These are phyloP conservation scores for Diplogelasinospora grovesii DNA, from an alignment of 495 filamentous ascomycete genomes.

Conservation along the genomic window DNA sequence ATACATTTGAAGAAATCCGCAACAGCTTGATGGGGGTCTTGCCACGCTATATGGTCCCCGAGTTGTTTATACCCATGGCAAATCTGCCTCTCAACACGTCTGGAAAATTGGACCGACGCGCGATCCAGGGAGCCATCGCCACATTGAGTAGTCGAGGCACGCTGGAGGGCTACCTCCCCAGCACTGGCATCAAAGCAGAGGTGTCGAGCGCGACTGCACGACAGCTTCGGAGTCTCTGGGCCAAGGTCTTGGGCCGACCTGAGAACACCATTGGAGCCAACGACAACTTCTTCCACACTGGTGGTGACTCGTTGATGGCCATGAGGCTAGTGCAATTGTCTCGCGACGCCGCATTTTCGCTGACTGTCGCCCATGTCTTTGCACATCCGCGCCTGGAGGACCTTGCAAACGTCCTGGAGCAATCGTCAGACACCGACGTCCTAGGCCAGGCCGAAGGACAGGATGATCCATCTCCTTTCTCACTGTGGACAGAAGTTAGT, in stretches of 20 bases:
- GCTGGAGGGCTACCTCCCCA: constrained; percentile 1
- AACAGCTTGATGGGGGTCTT: constrained; percentile 1
- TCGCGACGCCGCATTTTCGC: no score
- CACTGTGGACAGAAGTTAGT: no score
- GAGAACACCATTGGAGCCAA: constrained; percentile 24
- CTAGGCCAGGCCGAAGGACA: no score
- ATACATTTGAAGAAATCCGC: no score
- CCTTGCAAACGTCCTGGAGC: no score
- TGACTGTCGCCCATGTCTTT: no score
- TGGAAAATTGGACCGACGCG: constrained; percentile 44
- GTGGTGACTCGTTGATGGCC: constrained; percentile 45
- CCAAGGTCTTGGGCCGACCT: constrained; percentile 32
- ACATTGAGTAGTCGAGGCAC: no score
- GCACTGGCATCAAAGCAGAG: neutral
- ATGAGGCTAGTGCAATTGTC: constrained; percentile 47
- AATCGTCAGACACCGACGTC: no score
- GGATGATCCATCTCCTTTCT: no score
- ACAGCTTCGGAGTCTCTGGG: constrained; percentile 42
- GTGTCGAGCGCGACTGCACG: no score
- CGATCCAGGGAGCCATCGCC: no score
- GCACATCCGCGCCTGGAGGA: no score
- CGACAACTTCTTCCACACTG: constrained; percentile 43
- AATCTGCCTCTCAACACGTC: constrained; percentile 45
- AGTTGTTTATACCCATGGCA: constrained; percentile 43
- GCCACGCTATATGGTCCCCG: constrained; percentile 49